These are phyloP conservation scores for Fusarium fracticaudum DNA, from an alignment of 2,329 filamentous ascomycete genomes.

Conservation along the genomic window DNA sequence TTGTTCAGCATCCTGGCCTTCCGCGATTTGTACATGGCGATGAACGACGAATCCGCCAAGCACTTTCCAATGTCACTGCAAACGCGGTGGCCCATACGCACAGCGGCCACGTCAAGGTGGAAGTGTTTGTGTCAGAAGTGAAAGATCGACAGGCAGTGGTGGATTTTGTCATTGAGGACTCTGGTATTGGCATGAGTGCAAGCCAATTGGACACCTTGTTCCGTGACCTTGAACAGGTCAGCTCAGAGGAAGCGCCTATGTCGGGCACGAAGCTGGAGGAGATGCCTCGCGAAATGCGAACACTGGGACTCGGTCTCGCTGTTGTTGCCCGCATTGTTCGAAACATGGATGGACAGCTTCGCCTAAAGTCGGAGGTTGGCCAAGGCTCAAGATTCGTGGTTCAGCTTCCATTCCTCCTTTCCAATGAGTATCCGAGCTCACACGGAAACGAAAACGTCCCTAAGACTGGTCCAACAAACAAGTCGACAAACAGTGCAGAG, in stretches of 20 bases:
- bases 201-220: slow-evolving; percentile 67
- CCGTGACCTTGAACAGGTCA: slow-evolving; percentile 68
- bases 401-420: slow-evolving; percentile 78
- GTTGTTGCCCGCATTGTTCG: slow-evolving; percentile 85
- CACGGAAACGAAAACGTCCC: slow-evolving; percentile 13
- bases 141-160: slow-evolving; percentile 67
- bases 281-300: slow-evolving; percentile 50
- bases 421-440: slow-evolving; percentile 47
- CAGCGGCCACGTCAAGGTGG: slow-evolving; percentile 73
- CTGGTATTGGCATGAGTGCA: slow-evolving; percentile 76
- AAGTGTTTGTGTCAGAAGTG: slow-evolving; percentile 70
- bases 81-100: slow-evolving; percentile 86
- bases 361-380: slow-evolving; percentile 83
- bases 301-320: slow-evolving; percentile 84
- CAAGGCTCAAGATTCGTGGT: slow-evolving; percentile 86
- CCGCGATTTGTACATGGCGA: slow-evolving; percentile 81
- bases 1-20: slow-evolving; percentile 73
- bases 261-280: slow-evolving; percentile 38
- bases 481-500: slow-evolving; percentile 16
- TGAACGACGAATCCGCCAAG: slow-evolving; percentile 81
- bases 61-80: slow-evolving; percentile 82
- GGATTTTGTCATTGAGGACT: slow-evolving; percentile 80
- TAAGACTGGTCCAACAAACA: not conserved
- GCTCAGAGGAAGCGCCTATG: slow-evolving; percentile 52
- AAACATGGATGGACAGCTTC: slow-evolving; percentile 91